phyloP scores from a whole-genome alignment of 2,329 filamentous ascomycete genomes.

The Colletotrichum sublineola region DNA sequence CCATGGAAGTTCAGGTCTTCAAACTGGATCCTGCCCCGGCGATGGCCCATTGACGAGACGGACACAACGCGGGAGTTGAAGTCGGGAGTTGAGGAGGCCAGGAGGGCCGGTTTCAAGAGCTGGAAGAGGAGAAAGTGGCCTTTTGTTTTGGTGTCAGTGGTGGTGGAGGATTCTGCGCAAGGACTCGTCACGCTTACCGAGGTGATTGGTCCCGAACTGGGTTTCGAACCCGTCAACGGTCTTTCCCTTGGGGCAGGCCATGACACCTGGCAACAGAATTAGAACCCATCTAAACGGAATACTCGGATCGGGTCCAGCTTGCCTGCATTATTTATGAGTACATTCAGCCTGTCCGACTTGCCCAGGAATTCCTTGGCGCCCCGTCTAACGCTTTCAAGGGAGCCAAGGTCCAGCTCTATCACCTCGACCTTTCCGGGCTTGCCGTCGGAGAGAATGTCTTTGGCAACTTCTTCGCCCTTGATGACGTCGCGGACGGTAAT shows the following conservation, averaged over 20 bases:
- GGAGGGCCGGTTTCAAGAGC: slow-evolving; percentile 37
- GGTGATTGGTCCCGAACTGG: slow-evolving; percentile 67
- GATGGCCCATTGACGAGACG: slow-evolving; percentile 60
- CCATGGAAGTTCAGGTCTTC: slow-evolving; percentile 44
- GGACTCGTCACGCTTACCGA: slow-evolving; percentile 47
- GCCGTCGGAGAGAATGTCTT: slow-evolving; percentile 37
- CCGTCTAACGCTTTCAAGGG: slow-evolving; percentile 48
- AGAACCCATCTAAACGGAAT: neutral
- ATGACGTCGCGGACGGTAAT: slow-evolving; percentile 33
- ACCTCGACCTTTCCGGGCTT: slow-evolving; percentile 48
- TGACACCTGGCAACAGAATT: slow-evolving; percentile 10
- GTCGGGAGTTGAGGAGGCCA: slow-evolving; percentile 32
- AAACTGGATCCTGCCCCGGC: slow-evolving; percentile 49
- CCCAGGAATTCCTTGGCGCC: slow-evolving; percentile 45
- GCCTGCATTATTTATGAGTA: slow-evolving; percentile 47
- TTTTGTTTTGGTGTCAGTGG: slow-evolving; percentile 2
- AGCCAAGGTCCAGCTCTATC: slow-evolving; percentile 50
- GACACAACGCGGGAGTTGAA: slow-evolving; percentile 60
- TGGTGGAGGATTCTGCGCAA: neutral
- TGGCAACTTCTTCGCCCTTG: slow-evolving; percentile 36
- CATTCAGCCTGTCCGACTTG: slow-evolving; percentile 40
- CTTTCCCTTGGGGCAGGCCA: slow-evolving; percentile 40
- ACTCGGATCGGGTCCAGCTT: neutral
- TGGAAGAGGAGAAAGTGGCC: slow-evolving; percentile 62
- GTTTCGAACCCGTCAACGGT: slow-evolving; percentile 47